Base-by-base conservation (phyloP, 2,329 filamentous ascomycete species). In the Myrmaecium sp. region DNA sequence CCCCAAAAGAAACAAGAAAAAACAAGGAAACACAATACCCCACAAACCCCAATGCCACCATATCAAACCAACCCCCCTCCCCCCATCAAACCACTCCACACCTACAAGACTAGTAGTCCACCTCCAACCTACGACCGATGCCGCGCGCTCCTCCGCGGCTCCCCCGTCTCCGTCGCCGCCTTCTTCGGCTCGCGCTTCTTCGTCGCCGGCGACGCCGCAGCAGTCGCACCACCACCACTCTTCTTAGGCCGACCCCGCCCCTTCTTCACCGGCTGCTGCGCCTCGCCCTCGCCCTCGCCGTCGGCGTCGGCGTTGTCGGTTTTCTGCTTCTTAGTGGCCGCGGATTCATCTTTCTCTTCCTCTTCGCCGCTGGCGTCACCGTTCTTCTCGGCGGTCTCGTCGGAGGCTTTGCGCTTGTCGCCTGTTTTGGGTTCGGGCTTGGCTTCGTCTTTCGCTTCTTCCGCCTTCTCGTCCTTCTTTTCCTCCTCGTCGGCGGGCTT, bases 141-240 rank as follows among this genome's bases (percentile, higher is more conserved):
- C 30, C 59, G 47, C 14, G 46, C 50, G 25, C 56, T 60, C 28
- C 59, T 55, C 30, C 59, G 43, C 15, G 58, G 58, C 45, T 59
- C 48, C 22, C 59, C 58, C 29, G 53, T 48, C 26, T 52, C 58
- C 16, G 59, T 62, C 7, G 59, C 58, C 17, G 59, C 57, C 38
- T 54, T 54, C 53, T 63, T 62, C 16, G 58, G 51, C 37, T 52
- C 42, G 35, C 49, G 53, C 22, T 61, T 60, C 38, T 42, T 41
- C 10, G 36, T 43, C 16, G 49, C 40, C 25, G 55, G 47, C 30
- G 54, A 55, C 44, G 56, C 49, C 23, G 51, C 46, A 28, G 44
- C 44, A 12, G 30, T 32, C 21, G 25, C 38, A 27, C 38, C 42
- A 21, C 38, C 34, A 15, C 47, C 49, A 21, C 41, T 41, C 34